Percentiles rank a stretch among this genome's conserved stretches.
These are phyloP conservation scores for Tetrapisispora arboricola DNA, from an alignment of 805 yeast genomes.

Conservation along the genomic window DNA sequence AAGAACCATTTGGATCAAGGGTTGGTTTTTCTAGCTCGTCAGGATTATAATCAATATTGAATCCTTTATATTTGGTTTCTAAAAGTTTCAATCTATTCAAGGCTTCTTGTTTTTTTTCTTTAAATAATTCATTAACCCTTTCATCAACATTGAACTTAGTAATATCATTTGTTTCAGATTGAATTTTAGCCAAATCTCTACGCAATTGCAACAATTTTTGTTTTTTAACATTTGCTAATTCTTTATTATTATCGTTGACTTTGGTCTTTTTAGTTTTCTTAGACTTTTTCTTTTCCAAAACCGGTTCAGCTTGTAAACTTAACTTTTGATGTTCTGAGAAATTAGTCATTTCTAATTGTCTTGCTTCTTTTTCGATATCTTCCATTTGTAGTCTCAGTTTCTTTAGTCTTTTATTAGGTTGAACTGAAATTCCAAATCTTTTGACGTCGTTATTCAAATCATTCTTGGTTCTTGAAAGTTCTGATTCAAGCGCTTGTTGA, in stretches of 20 bases:
- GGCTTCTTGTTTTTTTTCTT: slow-evolving; percentile 53
- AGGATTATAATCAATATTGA: slow-evolving; percentile 43
- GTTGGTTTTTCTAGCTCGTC: slow-evolving; percentile 9
- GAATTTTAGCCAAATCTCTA: slow-evolving; percentile 49
- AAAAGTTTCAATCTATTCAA: slow-evolving; percentile 62
- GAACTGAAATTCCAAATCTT: slow-evolving; percentile 36
- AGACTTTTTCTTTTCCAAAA: slow-evolving; percentile 4
- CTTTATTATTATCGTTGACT: slow-evolving; percentile 13
- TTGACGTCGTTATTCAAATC: slow-evolving; percentile 32
- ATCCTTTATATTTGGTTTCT: slow-evolving; percentile 55
- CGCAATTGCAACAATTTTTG: slow-evolving; percentile 46
- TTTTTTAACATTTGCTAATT: slow-evolving; percentile 42
- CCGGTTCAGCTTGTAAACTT: slow-evolving; percentile 9
- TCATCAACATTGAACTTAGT: slow-evolving; percentile 50
- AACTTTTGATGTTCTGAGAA: slow-evolving; percentile 42
- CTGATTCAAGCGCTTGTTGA: slow-evolving; percentile 26
- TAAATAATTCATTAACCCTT: slow-evolving; percentile 44
- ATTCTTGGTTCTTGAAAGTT: slow-evolving; percentile 30
- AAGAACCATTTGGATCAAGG: neutral
- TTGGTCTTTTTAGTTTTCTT: slow-evolving; percentile 2
- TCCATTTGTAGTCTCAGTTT: slow-evolving; percentile 78
- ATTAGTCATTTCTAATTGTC: slow-evolving; percentile 78
- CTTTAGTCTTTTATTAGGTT: slow-evolving; percentile 68
- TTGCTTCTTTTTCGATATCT: slow-evolving; percentile 69
- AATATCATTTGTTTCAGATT: slow-evolving; percentile 66